Evolutionary conservation across 257 asterid species (phyloP), one percentile per base, ranked within the genome.

Genomic region (Plantago major): DNA sequence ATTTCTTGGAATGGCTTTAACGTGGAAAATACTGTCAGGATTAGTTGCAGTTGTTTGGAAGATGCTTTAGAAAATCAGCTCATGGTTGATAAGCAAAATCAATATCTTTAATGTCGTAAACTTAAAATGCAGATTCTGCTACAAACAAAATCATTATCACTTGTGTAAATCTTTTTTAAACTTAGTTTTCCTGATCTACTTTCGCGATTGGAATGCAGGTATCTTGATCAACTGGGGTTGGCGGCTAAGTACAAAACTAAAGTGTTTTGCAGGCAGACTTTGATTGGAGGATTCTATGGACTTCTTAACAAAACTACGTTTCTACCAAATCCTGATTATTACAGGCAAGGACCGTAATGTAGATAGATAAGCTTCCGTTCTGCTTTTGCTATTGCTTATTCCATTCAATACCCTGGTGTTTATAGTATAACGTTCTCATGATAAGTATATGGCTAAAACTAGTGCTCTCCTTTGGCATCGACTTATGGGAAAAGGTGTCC

Each of bases 141-240:
- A 33, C 40, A 33, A 4, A 7, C 0, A 33, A 33, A 33, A 33
- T 33, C 7, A 33, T 33, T 33, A 1, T 33, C 8, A 7, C 40
- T 7, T 33, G 40, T 33, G 40, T 3, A 33, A 33, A 33, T 33
- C 40, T 33, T 33, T 33, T 33, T 4, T 33, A 33, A 7, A 7
- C 40, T n/a, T 48, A 6, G 52, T 1, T 22, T 14, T 10, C 17
- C 17, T 12, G 11, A 48, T n/a, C n/a, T 42, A 50, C 59, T 3
- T 64, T 11, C 44, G 53, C 47, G 42, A 17, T 47, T 53, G 46
- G 37, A 56, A 63, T 64, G 44, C 75, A 93, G 99, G 99, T 89
- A 93, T 74, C 75, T 93, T 49, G 99, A 93, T 83, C 95, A 89
- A 79, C 97, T 93, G 49, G 99, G 95, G 22, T 75, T 89, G 96